Percentiles rank a stretch among this genome's conserved stretches.
Conservation (phyloP, 306 rosid genomes). For the Pachyrhizus erosus region DNA sequence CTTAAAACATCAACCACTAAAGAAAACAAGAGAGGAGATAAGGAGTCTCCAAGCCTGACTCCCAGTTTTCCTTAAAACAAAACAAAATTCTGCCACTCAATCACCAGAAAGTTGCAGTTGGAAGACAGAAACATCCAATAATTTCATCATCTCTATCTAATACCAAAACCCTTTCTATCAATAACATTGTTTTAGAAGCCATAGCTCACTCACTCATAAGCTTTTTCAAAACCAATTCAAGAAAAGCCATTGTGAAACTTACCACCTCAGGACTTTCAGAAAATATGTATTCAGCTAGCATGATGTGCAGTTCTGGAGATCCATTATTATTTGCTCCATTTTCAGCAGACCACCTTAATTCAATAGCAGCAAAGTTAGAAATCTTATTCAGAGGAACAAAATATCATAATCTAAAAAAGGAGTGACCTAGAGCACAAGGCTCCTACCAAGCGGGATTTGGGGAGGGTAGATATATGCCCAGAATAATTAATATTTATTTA, state of each 20-base stretch:
- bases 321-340: conserved; percentile 74
- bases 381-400: conserved; percentile 7
- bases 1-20: background rate
- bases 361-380: conserved; percentile 12
- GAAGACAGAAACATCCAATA: background rate
- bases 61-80: background rate
- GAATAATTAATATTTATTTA: background rate
- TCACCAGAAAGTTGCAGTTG: background rate
- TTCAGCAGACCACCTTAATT: conserved; percentile 89
- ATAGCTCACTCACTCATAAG: background rate
- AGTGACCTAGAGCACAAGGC: background rate
- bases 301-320: conserved; percentile 82
- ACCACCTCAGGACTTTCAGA: conserved; percentile 44
- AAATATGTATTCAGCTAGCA: conserved; percentile 89
- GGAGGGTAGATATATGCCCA: background rate
- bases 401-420: background rate
- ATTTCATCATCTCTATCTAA: background rate
- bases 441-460: background rate
- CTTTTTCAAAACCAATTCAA: background rate
- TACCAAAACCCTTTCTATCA: conserved; percentile 21
- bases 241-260: background rate
- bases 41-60: conserved; percentile 8
- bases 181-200: conserved; percentile 1
- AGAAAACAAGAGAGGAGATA: background rate
- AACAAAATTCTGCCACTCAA: background rate